These are phyloP conservation scores for Isochrysis galbana DNA, from an alignment of 78 protist genomes.

Conservation along the genomic window DNA sequence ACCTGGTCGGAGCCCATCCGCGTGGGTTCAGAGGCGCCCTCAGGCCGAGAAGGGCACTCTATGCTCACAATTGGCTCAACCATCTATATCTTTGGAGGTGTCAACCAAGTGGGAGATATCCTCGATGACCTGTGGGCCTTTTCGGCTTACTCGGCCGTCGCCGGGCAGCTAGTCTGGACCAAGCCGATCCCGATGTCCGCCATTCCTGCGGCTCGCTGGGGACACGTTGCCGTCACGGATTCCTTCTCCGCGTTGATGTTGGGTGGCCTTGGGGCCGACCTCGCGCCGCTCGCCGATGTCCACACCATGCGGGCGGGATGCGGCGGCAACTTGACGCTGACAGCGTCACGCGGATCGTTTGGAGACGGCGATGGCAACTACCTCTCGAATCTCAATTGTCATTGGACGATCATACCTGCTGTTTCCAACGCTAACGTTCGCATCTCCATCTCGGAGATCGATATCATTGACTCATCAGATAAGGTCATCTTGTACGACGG, in stretches of 20 bases:
- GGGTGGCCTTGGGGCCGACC: background rate
- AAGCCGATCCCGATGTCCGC: background rate
- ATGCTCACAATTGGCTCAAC: background rate
- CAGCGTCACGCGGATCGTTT: background rate
- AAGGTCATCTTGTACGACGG: background rate
- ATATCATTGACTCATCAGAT: background rate
- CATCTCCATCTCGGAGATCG: background rate
- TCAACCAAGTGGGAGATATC: background rate
- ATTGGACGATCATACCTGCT: background rate
- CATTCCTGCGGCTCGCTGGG: background rate
- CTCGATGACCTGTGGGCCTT: background rate
- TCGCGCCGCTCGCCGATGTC: background rate
- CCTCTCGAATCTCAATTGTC: background rate
- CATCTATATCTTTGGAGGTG: background rate
- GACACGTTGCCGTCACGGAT: background rate
- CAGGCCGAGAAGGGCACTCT: background rate
- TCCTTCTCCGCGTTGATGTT: background rate
- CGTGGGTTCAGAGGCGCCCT: background rate
- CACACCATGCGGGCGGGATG: background rate
- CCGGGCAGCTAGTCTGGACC: background rate
- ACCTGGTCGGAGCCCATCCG: background rate
- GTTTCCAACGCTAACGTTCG: background rate
- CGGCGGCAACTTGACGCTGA: background rate
- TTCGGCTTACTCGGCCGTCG: background rate
- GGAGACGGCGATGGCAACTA: background rate